Evolutionary conservation across 2,329 filamentous ascomycete species (phyloP).

Genomic region (Neofusicoccum ribis): DNA sequence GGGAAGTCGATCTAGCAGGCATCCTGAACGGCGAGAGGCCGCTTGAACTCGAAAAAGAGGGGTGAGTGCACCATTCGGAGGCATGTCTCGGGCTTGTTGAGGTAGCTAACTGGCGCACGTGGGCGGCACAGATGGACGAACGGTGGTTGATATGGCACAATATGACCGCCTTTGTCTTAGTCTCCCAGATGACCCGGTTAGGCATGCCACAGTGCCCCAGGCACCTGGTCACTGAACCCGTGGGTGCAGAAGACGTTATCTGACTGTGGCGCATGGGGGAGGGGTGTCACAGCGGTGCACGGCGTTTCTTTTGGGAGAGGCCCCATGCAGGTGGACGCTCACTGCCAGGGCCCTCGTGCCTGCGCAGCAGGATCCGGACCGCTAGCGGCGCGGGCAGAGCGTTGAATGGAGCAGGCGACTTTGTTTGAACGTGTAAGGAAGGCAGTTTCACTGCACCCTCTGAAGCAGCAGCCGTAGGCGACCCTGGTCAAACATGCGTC

Average conservation of each 20-base stretch:
- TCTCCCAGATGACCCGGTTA: constrained; percentile 10
- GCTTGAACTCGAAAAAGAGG: constrained; percentile 25
- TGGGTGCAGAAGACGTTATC: constrained; percentile 4
- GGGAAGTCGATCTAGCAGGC: constrained; percentile 29
- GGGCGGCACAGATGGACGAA: constrained; percentile 15
- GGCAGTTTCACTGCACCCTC: not conserved
- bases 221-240: constrained; percentile 2
- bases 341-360: not conserved
- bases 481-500: not conserved
- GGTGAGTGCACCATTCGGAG: constrained; percentile 22
- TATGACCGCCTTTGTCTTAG: constrained; percentile 1
- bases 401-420: not conserved
- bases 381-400: not conserved
- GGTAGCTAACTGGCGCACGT: constrained; percentile 18
- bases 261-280: constrained; percentile 5
- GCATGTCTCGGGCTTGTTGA: not conserved
- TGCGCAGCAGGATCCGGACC: not conserved
- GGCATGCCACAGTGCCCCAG: not conserved
- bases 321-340: not conserved
- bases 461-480: constrained; percentile 8
- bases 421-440: not conserved
- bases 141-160: constrained; percentile 13
- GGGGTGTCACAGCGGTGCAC: constrained; percentile 3
- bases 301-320: not conserved
- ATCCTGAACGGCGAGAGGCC: constrained; percentile 17